Evolutionary conservation across 78 protist species (phyloP).

Genomic region (Dictyostelium brefeldianum): DNA sequence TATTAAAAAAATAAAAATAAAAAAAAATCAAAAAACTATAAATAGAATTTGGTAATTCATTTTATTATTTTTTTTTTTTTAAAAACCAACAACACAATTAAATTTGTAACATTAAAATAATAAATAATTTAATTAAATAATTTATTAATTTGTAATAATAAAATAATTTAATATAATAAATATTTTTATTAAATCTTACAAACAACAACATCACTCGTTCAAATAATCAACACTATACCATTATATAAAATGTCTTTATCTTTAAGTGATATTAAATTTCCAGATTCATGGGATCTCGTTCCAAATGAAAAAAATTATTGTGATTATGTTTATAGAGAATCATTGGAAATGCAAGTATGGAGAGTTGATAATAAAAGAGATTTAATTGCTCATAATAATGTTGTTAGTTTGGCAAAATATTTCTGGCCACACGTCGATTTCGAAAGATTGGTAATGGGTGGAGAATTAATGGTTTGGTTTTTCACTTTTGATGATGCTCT

Average conservation of each 20-base stretch:
- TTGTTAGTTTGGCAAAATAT: conserved; percentile 35
- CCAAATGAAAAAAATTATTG: conserved; percentile 49
- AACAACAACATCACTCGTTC: too few relatives aligned
- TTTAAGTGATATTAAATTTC: conserved; percentile 64
- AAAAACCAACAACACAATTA: too few relatives aligned
- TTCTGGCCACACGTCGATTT: conserved; percentile 78
- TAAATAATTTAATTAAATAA: too few relatives aligned
- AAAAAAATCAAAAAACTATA: too few relatives aligned
- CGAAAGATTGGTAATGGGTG: conserved; percentile 71
- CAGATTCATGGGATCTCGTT: conserved; percentile 36
- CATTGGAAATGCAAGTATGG: conserved; percentile 60
- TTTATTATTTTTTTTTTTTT: too few relatives aligned
- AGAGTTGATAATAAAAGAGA: conserved; percentile 64
- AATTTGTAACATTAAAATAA: too few relatives aligned
- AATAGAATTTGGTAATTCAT: too few relatives aligned
- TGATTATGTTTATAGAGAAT: conserved; percentile 64
- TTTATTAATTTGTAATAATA: too few relatives aligned
- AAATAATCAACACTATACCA: too few relatives aligned
- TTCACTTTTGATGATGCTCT: conserved; percentile 69
- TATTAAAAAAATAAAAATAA: too few relatives aligned
- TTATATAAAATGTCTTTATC: conserved; percentile 54
- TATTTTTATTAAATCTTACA: too few relatives aligned
- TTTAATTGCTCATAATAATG: conserved; percentile 60
- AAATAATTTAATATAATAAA: too few relatives aligned
- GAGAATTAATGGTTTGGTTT: conserved; percentile 72